Conservation (phyloP, 2,329 filamentous ascomycete species). For the Colletotrichum neosansevieriae region DNA sequence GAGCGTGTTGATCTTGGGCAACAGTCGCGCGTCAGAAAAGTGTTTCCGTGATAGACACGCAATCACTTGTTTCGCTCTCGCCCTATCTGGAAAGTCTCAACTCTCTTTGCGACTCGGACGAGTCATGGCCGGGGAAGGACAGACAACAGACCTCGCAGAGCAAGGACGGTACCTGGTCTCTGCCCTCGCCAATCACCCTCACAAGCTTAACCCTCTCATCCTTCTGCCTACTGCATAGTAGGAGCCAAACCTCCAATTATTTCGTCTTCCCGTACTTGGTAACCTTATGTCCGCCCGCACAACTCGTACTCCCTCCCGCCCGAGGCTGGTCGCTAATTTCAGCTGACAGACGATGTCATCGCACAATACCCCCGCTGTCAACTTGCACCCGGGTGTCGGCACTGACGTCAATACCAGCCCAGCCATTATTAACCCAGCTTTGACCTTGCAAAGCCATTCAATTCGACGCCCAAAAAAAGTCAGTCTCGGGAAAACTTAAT, state of each 20-base stretch:
- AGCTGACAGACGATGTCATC: slow-evolving; percentile 39
- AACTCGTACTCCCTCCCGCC: slow-evolving; percentile 7
- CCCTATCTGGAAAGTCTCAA: slow-evolving; percentile 39
- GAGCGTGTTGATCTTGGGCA: slow-evolving; percentile 29
- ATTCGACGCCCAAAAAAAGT: slow-evolving; percentile 18
- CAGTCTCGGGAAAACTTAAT: slow-evolving; percentile 34
- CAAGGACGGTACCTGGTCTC: slow-evolving; percentile 19
- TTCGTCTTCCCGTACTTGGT: not conserved
- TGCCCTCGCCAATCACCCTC: slow-evolving; percentile 20
- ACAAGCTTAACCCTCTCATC: slow-evolving; percentile 5
- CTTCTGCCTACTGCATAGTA: not conserved
- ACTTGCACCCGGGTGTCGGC: slow-evolving; percentile 8
- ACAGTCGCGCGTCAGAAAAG: slow-evolving; percentile 30
- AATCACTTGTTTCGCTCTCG: slow-evolving; percentile 39
- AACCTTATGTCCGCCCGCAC: too few relatives aligned
- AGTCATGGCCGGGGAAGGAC: slow-evolving; percentile 20
- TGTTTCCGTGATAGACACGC: slow-evolving; percentile 36
- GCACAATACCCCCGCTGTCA: slow-evolving; percentile 33
- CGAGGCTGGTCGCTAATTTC: slow-evolving; percentile 33
- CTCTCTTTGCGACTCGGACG: slow-evolving; percentile 38
- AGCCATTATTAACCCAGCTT: slow-evolving; percentile 29
- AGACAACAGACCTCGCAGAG: slow-evolving; percentile 18
- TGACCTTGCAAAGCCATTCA: slow-evolving; percentile 35
- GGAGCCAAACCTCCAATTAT: not conserved
- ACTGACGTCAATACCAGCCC: slow-evolving; percentile 35